Conservation (phyloP, 129 eudicot species). For the Silybum marianum region DNA sequence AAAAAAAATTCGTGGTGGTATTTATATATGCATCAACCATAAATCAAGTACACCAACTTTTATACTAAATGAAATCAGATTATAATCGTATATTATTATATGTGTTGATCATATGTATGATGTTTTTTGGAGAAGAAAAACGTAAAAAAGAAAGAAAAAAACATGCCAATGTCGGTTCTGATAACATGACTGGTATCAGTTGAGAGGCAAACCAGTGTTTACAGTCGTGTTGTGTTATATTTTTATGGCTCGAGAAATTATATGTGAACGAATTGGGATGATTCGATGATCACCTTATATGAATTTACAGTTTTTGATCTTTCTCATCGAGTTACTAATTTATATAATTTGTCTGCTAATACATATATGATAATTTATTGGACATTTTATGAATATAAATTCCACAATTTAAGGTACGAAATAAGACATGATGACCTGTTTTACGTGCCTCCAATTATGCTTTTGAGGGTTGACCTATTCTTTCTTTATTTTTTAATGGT, state of each 20-base stretch:
- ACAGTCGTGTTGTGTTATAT: no score
- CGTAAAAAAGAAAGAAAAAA: no score
- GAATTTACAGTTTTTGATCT: no score
- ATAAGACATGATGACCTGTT: slow-evolving; percentile 25
- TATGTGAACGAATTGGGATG: background rate
- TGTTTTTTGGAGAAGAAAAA: background rate
- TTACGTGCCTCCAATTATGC: slow-evolving; percentile 27
- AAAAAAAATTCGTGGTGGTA: background rate
- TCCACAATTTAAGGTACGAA: slow-evolving; percentile 13
- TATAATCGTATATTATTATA: no score
- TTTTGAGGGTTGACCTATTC: slow-evolving; percentile 24
- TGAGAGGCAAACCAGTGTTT: no score
- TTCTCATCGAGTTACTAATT: background rate
- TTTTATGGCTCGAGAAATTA: background rate
- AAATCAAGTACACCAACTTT: no score
- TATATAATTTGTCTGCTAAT: background rate
- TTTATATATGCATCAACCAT: background rate
- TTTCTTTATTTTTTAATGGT: background rate
- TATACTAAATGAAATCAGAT: background rate
- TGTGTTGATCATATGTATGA: background rate
- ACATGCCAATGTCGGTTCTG: no score
- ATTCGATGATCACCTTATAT: no score
- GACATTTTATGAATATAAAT: background rate
- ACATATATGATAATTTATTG: background rate
- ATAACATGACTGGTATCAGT: no score